phyloP scores from a whole-genome alignment of 2,329 filamentous ascomycete species.

The Rhexocercosporidium sp. region DNA sequence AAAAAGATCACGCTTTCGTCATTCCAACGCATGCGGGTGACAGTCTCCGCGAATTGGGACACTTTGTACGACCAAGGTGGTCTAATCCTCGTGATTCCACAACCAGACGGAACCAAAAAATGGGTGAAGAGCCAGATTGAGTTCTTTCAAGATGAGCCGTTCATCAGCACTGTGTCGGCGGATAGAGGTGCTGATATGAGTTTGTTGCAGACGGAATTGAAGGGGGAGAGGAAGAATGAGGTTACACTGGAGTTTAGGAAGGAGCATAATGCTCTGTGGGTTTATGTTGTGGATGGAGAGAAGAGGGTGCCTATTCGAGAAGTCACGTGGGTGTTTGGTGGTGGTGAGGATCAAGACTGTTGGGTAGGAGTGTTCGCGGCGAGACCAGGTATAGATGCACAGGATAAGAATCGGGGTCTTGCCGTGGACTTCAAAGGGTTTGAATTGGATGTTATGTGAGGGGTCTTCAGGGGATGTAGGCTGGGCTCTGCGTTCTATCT shows the following conservation, averaged over 20 bases:
- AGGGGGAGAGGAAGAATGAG: not conserved
- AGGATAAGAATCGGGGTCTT: not conserved
- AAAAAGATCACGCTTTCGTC: not conserved
- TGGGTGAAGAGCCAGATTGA: not conserved
- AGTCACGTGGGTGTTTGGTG: not conserved
- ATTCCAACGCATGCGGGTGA: not conserved
- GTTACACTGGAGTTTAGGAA: not conserved
- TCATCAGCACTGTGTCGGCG: not conserved
- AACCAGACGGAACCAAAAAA: not conserved
- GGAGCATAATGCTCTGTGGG: not conserved
- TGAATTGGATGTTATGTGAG: not conserved
- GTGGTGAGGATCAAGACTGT: not conserved
- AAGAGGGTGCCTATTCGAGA: not conserved
- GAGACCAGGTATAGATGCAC: not conserved
- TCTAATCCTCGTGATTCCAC: not conserved
- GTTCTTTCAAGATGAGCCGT: not conserved
- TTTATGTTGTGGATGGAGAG: not conserved
- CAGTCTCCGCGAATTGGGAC: not conserved
- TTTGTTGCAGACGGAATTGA: not conserved
- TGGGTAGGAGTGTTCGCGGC: conserved; percentile 2
- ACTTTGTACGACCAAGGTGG: not conserved
- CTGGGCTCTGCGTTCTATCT: no score
- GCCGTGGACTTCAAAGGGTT: not conserved
- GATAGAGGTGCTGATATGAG: conserved; percentile 3
- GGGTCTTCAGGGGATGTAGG: not conserved